Conservation (phyloP, 805 yeast species). For the Pichia manshurica region DNA sequence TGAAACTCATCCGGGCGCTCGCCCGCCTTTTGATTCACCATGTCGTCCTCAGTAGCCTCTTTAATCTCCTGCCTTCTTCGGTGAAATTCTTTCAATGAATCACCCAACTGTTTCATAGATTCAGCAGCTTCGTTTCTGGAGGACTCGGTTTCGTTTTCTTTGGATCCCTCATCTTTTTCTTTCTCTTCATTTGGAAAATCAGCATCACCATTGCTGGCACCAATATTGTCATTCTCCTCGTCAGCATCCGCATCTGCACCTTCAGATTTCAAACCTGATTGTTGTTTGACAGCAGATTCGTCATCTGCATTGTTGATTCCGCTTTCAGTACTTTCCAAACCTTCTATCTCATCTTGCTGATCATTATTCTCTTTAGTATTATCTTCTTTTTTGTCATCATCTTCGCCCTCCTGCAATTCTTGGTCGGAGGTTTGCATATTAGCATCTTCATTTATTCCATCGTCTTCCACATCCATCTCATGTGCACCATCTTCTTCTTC, state of each 20-base stretch:
- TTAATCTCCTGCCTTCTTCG: slow-evolving; percentile 83
- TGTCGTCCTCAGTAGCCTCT: slow-evolving; percentile 54
- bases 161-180: slow-evolving; percentile 38
- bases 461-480: slow-evolving; percentile 16
- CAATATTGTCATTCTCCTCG: slow-evolving; percentile 53
- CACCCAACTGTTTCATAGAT: slow-evolving; percentile 84
- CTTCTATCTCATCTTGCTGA: slow-evolving; percentile 30
- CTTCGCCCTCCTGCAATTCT: slow-evolving; percentile 22
- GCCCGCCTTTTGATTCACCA: slow-evolving; percentile 49
- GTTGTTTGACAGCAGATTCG: slow-evolving; percentile 32
- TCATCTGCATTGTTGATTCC: slow-evolving; percentile 32
- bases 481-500: slow-evolving; percentile 24
- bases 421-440: slow-evolving; percentile 28
- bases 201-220: slow-evolving; percentile 53
- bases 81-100: slow-evolving; percentile 84
- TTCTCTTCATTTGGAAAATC: slow-evolving; percentile 36
- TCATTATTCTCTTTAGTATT: slow-evolving; percentile 25
- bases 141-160: slow-evolving; percentile 45
- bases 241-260: slow-evolving; percentile 35
- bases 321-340: slow-evolving; percentile 27
- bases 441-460: slow-evolving; percentile 25
- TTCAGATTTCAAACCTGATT: slow-evolving; percentile 30
- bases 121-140: slow-evolving; percentile 67
- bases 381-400: slow-evolving; percentile 23
- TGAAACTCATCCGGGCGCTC: slow-evolving; percentile 82